Conservation (phyloP, 1,284 basidiomycete species). For the Rhodotorula sp. region DNA sequence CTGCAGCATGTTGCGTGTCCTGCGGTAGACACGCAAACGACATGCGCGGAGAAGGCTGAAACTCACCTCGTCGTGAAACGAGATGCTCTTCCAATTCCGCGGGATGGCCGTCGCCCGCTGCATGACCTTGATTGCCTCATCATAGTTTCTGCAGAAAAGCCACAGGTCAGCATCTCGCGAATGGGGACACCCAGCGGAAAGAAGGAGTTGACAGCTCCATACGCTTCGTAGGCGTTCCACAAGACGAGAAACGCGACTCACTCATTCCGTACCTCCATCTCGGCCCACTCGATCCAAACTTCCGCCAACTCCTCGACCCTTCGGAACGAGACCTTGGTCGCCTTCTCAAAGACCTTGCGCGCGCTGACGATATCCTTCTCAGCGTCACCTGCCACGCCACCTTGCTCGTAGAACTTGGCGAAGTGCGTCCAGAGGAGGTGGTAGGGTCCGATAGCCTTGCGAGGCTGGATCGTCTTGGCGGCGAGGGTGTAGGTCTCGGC, state of each 20-base stretch:
- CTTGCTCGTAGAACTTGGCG: slow-evolving; percentile 96
- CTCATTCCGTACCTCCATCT: slow-evolving; percentile 96
- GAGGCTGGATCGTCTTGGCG: slow-evolving; percentile 81
- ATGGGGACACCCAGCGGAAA: slow-evolving; percentile 4
- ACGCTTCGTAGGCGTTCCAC: no score
- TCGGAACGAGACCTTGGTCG: slow-evolving; percentile 85
- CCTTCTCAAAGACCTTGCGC: slow-evolving; percentile 89
- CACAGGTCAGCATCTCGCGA: not conserved
- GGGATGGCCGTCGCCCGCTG: slow-evolving; percentile 89
- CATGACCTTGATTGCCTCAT: slow-evolving; percentile 91
- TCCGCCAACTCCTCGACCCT: slow-evolving; percentile 97
- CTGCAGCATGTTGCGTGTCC: no score
- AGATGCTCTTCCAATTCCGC: slow-evolving; percentile 77
- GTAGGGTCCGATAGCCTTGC: slow-evolving; percentile 87
- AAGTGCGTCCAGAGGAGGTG: slow-evolving; percentile 92
- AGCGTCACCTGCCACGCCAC: slow-evolving; percentile 61
- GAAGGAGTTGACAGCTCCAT: not conserved
- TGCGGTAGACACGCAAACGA: not conserved
- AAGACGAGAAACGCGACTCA: slow-evolving; percentile 54
- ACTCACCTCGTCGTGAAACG: slow-evolving; percentile 90
- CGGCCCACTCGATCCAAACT: slow-evolving; percentile 99
- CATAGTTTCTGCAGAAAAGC: slow-evolving; percentile 70
- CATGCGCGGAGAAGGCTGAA: not conserved
- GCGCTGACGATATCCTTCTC: slow-evolving; percentile 81
- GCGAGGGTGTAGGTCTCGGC: slow-evolving; percentile 90